Evolutionary conservation across 352 stramenopile species (phyloP), one percentile per base, ranked within the genome.

Genomic region (Pythium coloratum): DNA sequence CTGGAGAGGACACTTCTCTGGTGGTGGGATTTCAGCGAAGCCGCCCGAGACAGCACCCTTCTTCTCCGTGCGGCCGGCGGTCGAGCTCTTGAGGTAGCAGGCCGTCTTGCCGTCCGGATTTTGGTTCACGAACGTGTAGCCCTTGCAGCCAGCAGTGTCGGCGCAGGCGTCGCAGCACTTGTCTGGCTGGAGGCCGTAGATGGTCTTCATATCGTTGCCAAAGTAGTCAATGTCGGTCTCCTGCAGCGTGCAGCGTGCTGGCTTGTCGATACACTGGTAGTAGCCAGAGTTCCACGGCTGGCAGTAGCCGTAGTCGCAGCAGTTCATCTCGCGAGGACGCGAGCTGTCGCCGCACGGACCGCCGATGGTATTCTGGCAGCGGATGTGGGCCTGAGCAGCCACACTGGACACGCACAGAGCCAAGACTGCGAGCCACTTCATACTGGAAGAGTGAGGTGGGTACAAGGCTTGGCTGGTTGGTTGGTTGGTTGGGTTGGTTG

Each of bases 41-140:
- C 13, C 33, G 10, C 40, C 73, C 3, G 73, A 80, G 14, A 80
- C 70, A 3, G 68, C 74, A 18, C 74, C 74, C 53, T 75, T 81
- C 44, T 70, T 69, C 55, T 69, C 66, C 16, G 28, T 54, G 32
- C 76, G 71, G 24, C 74, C 75, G 0, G 26, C 28, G 1, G 61
- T 62, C 12, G 77, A 73, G 16, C 47, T 72, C 57, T 89, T 88
- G 36, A 89, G 67, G 67, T 86, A 89, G 62, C 81, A 89, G 18
- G 71, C 71, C 1, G 76, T 71, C 61, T 76, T 76, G 16, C 78
- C 80, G 42, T 87, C 78, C 7, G 63, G 16, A 56, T 87, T 89
- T 44, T 82, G 59, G 58, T 88, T 89, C 26, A 88, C 72, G 24
- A 86, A 89, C 8, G 81, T 88, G 73, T 86, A 87, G 18, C 69